These are phyloP conservation scores for Westerdykella ornata DNA, from an alignment of 2,329 filamentous ascomycete genomes.

Conservation along the genomic window DNA sequence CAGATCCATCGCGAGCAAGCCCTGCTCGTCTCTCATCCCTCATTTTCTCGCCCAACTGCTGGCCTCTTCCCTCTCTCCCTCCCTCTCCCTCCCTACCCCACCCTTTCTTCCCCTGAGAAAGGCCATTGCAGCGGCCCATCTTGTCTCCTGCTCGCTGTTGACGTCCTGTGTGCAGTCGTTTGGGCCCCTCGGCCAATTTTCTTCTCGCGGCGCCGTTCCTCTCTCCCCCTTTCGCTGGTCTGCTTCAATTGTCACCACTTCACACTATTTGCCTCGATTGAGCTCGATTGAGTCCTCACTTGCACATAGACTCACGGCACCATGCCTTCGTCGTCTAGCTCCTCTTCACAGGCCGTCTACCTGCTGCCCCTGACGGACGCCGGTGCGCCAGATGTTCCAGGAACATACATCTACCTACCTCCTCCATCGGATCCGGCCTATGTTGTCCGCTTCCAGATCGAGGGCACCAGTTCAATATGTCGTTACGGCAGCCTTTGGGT, in stretches of 20 bases:
- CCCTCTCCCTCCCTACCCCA: neutral
- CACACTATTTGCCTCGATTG: conserved; percentile 1
- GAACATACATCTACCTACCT: conserved; percentile 86
- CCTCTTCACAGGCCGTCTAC: conserved; percentile 54
- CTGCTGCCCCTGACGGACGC: conserved; percentile 85
- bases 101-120: conserved; percentile 7
- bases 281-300: conserved; percentile 4
- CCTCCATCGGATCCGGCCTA: conserved; percentile 68
- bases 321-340: conserved; percentile 22
- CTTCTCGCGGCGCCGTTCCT: conserved; percentile 3
- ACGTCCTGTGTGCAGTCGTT: conserved; percentile 1
- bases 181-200: neutral
- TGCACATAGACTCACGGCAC: conserved; percentile 7
- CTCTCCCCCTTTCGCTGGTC: conserved; percentile 9
- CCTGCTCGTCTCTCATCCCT: neutral
- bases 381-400: conserved; percentile 81
- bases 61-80: conserved; percentile 1
- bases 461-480: conserved; percentile 93
- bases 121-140: conserved; percentile 15
- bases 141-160: conserved; percentile 8
- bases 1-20: neutral
- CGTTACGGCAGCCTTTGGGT: conserved; percentile 92
- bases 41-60: conserved; percentile 5
- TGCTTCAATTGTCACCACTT: conserved; percentile 14
- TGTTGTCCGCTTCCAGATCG: conserved; percentile 78